Evolutionary conservation across 192 early-diverging fungal genomes (phyloP).

Genomic region (Rhizoclosmatium globosum): DNA sequence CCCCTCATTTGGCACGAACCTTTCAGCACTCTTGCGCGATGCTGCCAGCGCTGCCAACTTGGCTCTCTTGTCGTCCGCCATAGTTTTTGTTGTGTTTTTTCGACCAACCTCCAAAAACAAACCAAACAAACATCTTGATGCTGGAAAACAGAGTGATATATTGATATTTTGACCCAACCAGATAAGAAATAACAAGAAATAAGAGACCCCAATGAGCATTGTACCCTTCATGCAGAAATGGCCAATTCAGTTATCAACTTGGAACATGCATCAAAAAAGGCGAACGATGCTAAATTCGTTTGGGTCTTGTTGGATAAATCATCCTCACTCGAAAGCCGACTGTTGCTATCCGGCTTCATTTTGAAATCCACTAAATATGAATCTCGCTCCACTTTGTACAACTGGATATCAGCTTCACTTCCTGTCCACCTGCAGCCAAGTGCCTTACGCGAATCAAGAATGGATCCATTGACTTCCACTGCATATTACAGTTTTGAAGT

Average conservation of each 20-base stretch:
- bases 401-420: slow-evolving; percentile 92
- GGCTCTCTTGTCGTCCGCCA: slow-evolving; percentile 31
- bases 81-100: neutral
- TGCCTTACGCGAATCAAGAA: slow-evolving; percentile 72
- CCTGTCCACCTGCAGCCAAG: slow-evolving; percentile 37
- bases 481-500: slow-evolving; percentile 87
- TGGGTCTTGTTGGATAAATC: slow-evolving; percentile 43
- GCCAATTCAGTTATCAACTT: slow-evolving; percentile 95
- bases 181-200: too few species aligned
- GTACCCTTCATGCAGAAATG: slow-evolving; percentile 58
- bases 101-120: neutral
- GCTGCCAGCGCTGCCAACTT: slow-evolving; percentile 50
- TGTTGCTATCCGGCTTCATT: slow-evolving; percentile 59
- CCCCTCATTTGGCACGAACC: neutral
- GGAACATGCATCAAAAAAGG: slow-evolving; percentile 96
- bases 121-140: neutral
- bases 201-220: too few species aligned
- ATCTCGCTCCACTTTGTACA: slow-evolving; percentile 90
- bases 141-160: too few species aligned
- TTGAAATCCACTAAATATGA: slow-evolving; percentile 98
- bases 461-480: slow-evolving; percentile 91
- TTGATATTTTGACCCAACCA: too few species aligned
- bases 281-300: slow-evolving; percentile 67
- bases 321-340: slow-evolving; percentile 11
- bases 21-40: slow-evolving; percentile 33